phyloP scores from a whole-genome alignment of 192 early-diverging fungal species.

The Geranomyces michiganensis region DNA sequence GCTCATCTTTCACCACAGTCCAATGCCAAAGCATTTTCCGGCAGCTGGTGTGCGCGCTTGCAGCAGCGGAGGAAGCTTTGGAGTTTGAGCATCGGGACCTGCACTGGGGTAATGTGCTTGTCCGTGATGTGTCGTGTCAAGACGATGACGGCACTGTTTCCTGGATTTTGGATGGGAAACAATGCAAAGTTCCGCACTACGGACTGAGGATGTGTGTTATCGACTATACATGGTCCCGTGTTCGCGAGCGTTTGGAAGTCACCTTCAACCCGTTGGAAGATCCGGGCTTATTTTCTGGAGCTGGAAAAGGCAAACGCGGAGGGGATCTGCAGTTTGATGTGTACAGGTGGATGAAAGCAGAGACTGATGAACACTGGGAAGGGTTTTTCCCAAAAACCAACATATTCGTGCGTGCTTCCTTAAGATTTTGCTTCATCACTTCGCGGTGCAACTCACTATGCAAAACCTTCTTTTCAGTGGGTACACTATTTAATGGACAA shows the following conservation, averaged over 20 bases:
- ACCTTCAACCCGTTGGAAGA: constrained; percentile 41
- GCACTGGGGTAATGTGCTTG: constrained; percentile 58
- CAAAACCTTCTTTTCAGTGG: constrained; percentile 37
- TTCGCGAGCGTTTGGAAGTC: constrained; percentile 19
- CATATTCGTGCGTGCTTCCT: constrained; percentile 35
- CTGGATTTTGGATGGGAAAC: background rate
- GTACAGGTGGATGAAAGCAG: constrained; percentile 49
- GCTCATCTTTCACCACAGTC: constrained; percentile 45
- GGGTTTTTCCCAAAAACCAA: constrained; percentile 48
- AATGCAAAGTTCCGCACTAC: constrained; percentile 15
- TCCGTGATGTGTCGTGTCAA: constrained; percentile 5
- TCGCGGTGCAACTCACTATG: background rate
- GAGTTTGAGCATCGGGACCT: constrained; percentile 58
- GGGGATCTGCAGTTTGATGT: constrained; percentile 48
- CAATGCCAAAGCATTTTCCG: constrained; percentile 60
- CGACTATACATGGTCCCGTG: constrained; percentile 47
- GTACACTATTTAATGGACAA: constrained; percentile 55
- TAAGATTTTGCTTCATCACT: background rate
- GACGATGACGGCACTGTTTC: constrained; percentile 11
- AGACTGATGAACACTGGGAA: constrained; percentile 38
- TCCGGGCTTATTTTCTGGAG: constrained; percentile 43
- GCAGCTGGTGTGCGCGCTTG: constrained; percentile 66
- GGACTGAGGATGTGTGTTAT: constrained; percentile 47
- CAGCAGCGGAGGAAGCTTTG: constrained; percentile 39
- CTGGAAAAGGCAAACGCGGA: constrained; percentile 42